phyloP scores from a whole-genome alignment of 148 eudicot species.

The Cornus controversa region DNA sequence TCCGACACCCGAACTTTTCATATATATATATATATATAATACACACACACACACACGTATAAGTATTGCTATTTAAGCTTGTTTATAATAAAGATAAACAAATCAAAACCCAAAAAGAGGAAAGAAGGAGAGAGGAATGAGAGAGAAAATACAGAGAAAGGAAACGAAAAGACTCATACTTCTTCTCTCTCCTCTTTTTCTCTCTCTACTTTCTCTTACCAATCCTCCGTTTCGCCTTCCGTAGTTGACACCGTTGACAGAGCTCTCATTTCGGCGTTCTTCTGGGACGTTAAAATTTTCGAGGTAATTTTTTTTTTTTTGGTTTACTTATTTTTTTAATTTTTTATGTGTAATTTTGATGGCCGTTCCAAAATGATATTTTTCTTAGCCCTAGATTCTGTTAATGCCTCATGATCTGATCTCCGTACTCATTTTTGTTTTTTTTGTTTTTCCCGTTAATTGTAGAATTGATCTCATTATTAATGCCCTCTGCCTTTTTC shows the following conservation, averaged over 20 bases:
- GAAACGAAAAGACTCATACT: slow-evolving; percentile 1
- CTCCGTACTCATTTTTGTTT: slow-evolving; percentile 11
- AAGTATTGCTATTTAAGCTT: not conserved
- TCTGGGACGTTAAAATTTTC: not conserved
- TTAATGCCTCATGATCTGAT: slow-evolving; percentile 30
- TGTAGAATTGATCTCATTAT: not conserved
- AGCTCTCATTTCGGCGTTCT: slow-evolving; percentile 15
- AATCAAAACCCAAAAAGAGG: not conserved
- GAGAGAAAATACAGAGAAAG: not conserved
- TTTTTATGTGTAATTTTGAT: slow-evolving; percentile 1
- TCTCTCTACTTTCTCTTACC: slow-evolving; percentile 17
- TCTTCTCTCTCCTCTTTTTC: not conserved
- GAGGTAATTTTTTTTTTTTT: not conserved
- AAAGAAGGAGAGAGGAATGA: not conserved
- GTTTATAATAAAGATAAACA: not conserved
- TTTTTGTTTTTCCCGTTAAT: slow-evolving; percentile 1
- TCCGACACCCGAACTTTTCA: not conserved
- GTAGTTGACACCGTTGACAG: slow-evolving; percentile 15
- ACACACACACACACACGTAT: not conserved
- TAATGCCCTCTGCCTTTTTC: not conserved
- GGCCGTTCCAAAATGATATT: slow-evolving; percentile 4
- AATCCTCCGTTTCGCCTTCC: slow-evolving; percentile 4
- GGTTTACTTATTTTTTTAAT: not conserved
- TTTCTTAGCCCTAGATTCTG: slow-evolving; percentile 27
- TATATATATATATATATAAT: not conserved